phyloP scores from a whole-genome alignment of 768 basidiomycete genomes.

The Tylopilus intermedius region DNA sequence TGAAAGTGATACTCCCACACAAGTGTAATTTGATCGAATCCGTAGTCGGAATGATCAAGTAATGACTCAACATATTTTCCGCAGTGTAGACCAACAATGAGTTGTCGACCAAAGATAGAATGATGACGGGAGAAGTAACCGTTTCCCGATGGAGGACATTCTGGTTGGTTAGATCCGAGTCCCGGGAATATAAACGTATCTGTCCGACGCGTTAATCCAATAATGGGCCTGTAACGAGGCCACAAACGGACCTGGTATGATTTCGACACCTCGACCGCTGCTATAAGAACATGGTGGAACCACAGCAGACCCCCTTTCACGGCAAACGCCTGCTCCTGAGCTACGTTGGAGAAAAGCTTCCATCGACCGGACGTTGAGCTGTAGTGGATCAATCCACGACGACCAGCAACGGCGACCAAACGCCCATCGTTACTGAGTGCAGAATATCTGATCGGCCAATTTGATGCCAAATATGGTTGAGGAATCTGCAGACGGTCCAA shows the following conservation, averaged over 20 bases:
- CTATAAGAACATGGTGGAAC: conserved; percentile 95
- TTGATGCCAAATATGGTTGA: conserved; percentile 76
- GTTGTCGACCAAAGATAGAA: conserved; percentile 90
- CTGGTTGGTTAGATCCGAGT: conserved; percentile 77
- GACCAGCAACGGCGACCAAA: conserved; percentile 87
- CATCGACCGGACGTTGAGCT: conserved; percentile 91
- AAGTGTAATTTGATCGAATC: conserved; percentile 81
- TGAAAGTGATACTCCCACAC: conserved; percentile 93
- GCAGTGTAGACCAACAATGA: conserved; percentile 90
- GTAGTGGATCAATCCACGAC: conserved; percentile 88
- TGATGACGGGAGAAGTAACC: conserved; percentile 71
- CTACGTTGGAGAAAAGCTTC: conserved; percentile 79
- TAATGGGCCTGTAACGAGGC: neutral
- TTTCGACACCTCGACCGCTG: conserved; percentile 77
- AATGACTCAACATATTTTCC: conserved; percentile 92
- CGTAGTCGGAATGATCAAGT: conserved; percentile 78
- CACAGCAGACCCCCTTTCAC: conserved; percentile 91
- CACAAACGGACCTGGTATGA: conserved; percentile 60
- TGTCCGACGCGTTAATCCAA: conserved; percentile 28
- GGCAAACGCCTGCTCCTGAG: conserved; percentile 80
- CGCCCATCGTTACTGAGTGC: conserved; percentile 87
- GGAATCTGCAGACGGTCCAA: conserved; percentile 60
- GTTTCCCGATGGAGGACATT: conserved; percentile 80
- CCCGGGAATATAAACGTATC: conserved; percentile 93
- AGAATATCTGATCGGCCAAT: conserved; percentile 94